Conservation (phyloP, 495 filamentous ascomycete genomes). For the Clavariopsis aquatica region DNA sequence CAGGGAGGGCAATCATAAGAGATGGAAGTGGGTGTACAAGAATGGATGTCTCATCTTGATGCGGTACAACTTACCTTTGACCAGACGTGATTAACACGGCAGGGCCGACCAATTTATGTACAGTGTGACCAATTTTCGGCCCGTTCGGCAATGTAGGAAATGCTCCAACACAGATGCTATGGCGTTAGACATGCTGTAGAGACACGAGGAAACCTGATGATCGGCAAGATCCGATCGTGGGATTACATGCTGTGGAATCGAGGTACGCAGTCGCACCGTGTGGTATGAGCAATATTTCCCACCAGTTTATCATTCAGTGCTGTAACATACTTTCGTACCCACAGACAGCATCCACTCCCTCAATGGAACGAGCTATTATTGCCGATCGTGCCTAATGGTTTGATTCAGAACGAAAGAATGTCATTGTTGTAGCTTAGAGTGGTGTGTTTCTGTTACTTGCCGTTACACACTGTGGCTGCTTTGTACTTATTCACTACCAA, state of each 20-base stretch:
- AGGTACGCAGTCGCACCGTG: no score
- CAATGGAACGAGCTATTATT: no score
- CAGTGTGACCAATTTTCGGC: not conserved
- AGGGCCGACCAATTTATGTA: not conserved
- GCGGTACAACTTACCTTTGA: not conserved
- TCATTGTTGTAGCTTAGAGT: not conserved
- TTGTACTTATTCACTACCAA: not conserved
- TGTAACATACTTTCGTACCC: not conserved
- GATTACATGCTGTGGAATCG: no score
- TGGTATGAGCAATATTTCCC: not conserved
- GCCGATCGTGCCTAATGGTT: no score
- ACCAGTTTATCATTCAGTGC: not conserved
- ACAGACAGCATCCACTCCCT: no score
- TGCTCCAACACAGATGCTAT: not conserved
- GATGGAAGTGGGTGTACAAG: slow-evolving; percentile 1
- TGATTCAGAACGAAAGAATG: slow-evolving; percentile 2
- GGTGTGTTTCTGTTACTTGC: slow-evolving; percentile 9
- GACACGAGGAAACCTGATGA: no score
- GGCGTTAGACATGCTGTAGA: no score
- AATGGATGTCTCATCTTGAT: not conserved
- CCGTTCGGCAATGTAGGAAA: not conserved
- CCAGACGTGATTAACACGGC: not conserved
- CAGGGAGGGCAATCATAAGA: not conserved
- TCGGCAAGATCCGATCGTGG: no score
- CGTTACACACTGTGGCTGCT: not conserved